These are phyloP conservation scores for Pseudogymnoascus sp. DNA, from an alignment of 2,329 filamentous ascomycete species.

Conservation along the genomic window DNA sequence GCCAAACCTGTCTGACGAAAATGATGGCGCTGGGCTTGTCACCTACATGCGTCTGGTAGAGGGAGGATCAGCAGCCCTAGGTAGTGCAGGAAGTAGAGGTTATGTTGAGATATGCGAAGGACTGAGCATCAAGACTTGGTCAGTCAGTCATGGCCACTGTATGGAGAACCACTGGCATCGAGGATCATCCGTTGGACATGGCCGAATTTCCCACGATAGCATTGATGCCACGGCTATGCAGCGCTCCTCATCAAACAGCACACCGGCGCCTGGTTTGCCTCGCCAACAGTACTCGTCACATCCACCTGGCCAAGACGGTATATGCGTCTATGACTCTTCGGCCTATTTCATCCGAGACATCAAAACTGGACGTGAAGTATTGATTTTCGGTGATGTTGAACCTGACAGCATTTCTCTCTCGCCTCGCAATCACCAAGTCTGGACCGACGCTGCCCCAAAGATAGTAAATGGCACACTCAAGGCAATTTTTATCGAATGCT, in stretches of 20 bases:
- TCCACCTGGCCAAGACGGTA: constrained; percentile 32
- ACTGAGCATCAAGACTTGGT: constrained; percentile 79
- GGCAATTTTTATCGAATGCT: constrained; percentile 93
- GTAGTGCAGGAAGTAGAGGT: constrained; percentile 46
- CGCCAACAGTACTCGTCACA: neutral
- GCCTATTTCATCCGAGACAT: constrained; percentile 87
- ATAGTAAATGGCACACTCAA: constrained; percentile 64
- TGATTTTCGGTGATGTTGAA: constrained; percentile 95
- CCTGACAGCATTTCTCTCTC: constrained; percentile 77
- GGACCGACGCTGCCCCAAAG: constrained; percentile 83
- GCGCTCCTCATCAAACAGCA: neutral
- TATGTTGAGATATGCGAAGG: constrained; percentile 87
- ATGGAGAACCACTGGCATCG: constrained; percentile 66
- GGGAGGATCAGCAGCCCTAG: constrained; percentile 77
- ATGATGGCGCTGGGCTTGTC: constrained; percentile 84
- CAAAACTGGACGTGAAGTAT: constrained; percentile 63
- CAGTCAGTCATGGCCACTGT: constrained; percentile 84
- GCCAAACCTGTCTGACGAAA: constrained; percentile 95
- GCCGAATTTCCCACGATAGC: neutral
- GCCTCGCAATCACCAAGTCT: constrained; percentile 74
- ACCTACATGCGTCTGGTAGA: constrained; percentile 85
- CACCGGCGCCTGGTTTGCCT: neutral
- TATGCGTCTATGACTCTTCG: constrained; percentile 77
- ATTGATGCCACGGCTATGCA: neutral
- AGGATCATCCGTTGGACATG: constrained; percentile 36